phyloP scores from a whole-genome alignment of 2,329 filamentous ascomycete species.

The Aspergillus latus region DNA sequence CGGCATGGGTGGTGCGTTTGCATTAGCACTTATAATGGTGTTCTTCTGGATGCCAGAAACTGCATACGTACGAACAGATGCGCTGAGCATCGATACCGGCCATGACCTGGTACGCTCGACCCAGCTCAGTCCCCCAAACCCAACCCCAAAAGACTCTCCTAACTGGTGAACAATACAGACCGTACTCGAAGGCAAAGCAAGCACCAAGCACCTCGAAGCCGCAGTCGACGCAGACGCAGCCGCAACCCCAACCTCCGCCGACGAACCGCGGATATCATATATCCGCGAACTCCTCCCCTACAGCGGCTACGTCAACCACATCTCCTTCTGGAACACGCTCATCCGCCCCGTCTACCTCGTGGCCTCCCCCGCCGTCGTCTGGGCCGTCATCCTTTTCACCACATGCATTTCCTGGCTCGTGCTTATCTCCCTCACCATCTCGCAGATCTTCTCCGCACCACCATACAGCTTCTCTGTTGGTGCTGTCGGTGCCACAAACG shows the following conservation, averaged over 20 bases:
- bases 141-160: background rate
- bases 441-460: constrained; percentile 39
- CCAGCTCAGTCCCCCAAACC: background rate
- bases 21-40: constrained; percentile 37
- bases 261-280: constrained; percentile 27
- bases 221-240: background rate
- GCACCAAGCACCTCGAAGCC: constrained; percentile 26
- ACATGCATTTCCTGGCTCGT: constrained; percentile 37
- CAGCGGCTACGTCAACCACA: constrained; percentile 40
- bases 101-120: constrained; percentile 24
- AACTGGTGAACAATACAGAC: background rate
- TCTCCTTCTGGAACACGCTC: constrained; percentile 40
- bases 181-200: constrained; percentile 21
- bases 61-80: constrained; percentile 34
- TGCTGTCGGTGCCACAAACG: constrained; percentile 35
- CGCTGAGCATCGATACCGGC: constrained; percentile 39
- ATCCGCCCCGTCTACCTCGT: constrained; percentile 39
- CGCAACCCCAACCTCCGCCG: background rate
- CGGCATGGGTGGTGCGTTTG: constrained; percentile 42
- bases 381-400: constrained; percentile 31
- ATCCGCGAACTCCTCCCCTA: constrained; percentile 35
- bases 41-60: constrained; percentile 48
- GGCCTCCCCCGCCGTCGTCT: constrained; percentile 39
- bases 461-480: constrained; percentile 41
- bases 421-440: constrained; percentile 32